These are phyloP conservation scores for Fusarium sp. DNA, from an alignment of 2,329 filamentous ascomycete species.

Conservation along the genomic window DNA sequence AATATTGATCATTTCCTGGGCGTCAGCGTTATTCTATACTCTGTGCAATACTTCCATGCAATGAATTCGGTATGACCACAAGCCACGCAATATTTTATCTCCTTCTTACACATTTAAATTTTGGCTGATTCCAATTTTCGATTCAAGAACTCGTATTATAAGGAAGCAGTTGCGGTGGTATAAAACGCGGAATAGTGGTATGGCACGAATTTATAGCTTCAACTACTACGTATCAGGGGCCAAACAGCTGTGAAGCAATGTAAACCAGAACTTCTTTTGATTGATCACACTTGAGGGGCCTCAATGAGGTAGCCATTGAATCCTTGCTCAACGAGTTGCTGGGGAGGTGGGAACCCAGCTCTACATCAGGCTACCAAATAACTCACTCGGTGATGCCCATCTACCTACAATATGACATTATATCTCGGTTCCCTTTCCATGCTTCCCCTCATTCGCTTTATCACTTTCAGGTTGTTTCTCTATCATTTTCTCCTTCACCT, in stretches of 20 bases:
- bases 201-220: not conserved
- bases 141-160: too few relatives aligned
- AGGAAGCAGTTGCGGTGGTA: too few relatives aligned
- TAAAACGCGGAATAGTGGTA: not conserved
- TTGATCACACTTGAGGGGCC: not conserved
- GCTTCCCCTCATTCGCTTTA: not conserved
- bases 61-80: not conserved
- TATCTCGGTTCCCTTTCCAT: rapidly evolving
- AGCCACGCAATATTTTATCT: not conserved
- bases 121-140: too few relatives aligned
- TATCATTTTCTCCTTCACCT: not conserved
- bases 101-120: not conserved
- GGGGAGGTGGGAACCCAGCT: not conserved
- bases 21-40: not conserved
- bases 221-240: not conserved
- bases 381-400: not conserved
- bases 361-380: rapidly evolving
- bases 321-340: not conserved
- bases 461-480: not conserved
- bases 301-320: not conserved
- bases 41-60: not conserved
- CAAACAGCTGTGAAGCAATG: not conserved
- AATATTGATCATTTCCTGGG: not conserved
- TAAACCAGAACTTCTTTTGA: not conserved
- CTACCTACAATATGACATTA: not conserved